These are phyloP conservation scores for Phialemonium atrogriseum DNA, from an alignment of 2,329 filamentous ascomycete species.

Conservation along the genomic window DNA sequence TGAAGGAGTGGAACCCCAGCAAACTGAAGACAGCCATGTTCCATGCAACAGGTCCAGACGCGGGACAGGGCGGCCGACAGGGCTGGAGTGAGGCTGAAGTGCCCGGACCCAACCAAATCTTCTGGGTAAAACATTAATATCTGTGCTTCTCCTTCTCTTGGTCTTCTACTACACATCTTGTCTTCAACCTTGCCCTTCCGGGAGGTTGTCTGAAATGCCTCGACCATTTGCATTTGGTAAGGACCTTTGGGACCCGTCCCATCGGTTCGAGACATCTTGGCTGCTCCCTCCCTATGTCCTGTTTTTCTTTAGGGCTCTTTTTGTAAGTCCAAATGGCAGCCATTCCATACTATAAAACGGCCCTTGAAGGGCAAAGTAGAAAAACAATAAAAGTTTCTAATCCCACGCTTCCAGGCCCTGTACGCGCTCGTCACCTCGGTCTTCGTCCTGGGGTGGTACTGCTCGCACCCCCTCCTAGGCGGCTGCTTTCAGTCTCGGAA, in stretches of 20 bases:
- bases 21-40: no score
- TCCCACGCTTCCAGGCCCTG: constrained; percentile 31
- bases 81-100: no score
- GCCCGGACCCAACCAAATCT: no score
- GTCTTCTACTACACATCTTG: no score
- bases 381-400: background rate
- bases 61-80: no score
- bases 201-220: no score
- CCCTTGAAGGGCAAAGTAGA: no score
- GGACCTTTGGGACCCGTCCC: constrained; percentile 43
- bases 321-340: constrained; percentile 32
- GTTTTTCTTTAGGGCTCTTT: constrained; percentile 45
- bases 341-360: background rate
- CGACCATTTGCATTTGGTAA: constrained; percentile 27
- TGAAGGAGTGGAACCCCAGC: no score
- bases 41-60: no score
- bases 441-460: constrained; percentile 59
- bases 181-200: no score
- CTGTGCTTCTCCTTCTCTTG: no score
- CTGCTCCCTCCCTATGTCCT: constrained; percentile 59
- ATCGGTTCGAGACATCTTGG: constrained; percentile 77
- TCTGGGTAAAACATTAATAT: no score
- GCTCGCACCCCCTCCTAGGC: constrained; percentile 35
- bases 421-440: constrained; percentile 66
- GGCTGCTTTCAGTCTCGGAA: constrained; percentile 37